Conservation (phyloP, 1,284 basidiomycete species). For the Boletellus deceptivus region DNA sequence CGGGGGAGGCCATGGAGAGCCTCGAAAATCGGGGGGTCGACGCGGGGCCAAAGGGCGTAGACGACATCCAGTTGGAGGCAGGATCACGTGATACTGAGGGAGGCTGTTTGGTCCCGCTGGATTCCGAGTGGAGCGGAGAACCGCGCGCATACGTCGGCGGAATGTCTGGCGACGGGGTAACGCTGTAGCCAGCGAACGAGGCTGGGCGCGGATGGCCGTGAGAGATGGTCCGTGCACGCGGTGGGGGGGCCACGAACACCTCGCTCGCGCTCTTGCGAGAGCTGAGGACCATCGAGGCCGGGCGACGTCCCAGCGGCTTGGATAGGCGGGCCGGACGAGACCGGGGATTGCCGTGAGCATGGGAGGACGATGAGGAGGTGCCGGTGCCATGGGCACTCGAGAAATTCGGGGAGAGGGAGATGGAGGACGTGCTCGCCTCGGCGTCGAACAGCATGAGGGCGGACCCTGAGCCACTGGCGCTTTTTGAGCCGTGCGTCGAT, state of each 20-base stretch:
- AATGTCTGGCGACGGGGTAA: slow-evolving; percentile 8
- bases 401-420: slow-evolving; percentile 12
- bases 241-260: slow-evolving; percentile 9
- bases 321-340: slow-evolving; percentile 10
- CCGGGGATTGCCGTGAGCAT: slow-evolving; percentile 14
- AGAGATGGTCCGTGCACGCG: slow-evolving; percentile 23
- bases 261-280: slow-evolving; percentile 2
- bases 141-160: slow-evolving; percentile 20
- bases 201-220: slow-evolving; percentile 18
- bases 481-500: slow-evolving; percentile 18
- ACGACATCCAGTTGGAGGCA: slow-evolving; percentile 30
- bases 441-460: slow-evolving; percentile 9
- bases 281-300: background rate
- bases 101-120: slow-evolving; percentile 14
- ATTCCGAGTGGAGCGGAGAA: slow-evolving; percentile 4
- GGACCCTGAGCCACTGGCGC: slow-evolving; percentile 12
- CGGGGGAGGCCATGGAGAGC: slow-evolving; percentile 28
- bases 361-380: slow-evolving; percentile 17
- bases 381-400: slow-evolving; percentile 8
- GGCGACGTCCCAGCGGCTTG: slow-evolving; percentile 9
- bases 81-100: slow-evolving; percentile 30
- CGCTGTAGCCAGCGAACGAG: slow-evolving; percentile 7
- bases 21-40: slow-evolving; percentile 30
- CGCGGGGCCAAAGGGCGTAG: slow-evolving; percentile 31
- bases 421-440: slow-evolving; percentile 27